These are phyloP conservation scores for Triangularia setosa DNA, from an alignment of 2,329 filamentous ascomycete species.

Conservation along the genomic window DNA sequence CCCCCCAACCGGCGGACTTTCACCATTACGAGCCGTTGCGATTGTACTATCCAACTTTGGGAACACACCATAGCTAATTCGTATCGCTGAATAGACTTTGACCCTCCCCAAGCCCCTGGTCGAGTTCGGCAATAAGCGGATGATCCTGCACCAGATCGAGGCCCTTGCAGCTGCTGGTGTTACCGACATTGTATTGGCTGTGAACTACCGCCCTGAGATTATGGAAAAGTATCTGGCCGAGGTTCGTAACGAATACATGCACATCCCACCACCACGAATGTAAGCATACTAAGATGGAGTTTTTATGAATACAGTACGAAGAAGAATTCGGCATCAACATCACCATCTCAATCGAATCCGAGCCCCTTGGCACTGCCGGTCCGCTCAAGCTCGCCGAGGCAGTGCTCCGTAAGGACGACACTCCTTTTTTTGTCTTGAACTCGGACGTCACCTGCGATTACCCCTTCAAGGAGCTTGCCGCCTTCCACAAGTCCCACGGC, in stretches of 20 bases:
- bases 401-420: conserved; percentile 87
- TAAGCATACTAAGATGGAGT: conserved; percentile 9
- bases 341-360: conserved; percentile 93
- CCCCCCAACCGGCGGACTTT: background rate
- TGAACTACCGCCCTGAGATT: conserved; percentile 97
- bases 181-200: conserved; percentile 94
- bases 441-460: conserved; percentile 98
- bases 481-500: conserved; percentile 89
- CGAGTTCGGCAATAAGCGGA: conserved; percentile 97
- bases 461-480: conserved; percentile 83
- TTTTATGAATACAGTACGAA: conserved; percentile 63
- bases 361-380: conserved; percentile 91
- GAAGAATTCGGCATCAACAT: conserved; percentile 90
- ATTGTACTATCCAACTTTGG: background rate
- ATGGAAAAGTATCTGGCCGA: conserved; percentile 93
- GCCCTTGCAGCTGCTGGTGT: conserved; percentile 89
- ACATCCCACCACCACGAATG: background rate
- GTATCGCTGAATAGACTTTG: conserved; percentile 62
- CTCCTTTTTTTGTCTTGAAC: conserved; percentile 97
- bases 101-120: conserved; percentile 96
- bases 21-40: conserved; percentile 2
- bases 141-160: conserved; percentile 98
- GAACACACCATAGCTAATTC: conserved; percentile 18
- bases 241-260: conserved; percentile 46
- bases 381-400: conserved; percentile 93